Percentiles rank a stretch among this genome's conserved stretches.
phyloP scores from a whole-genome alignment of 2,329 filamentous ascomycete species.

The Aspergillus novofumigatus region DNA sequence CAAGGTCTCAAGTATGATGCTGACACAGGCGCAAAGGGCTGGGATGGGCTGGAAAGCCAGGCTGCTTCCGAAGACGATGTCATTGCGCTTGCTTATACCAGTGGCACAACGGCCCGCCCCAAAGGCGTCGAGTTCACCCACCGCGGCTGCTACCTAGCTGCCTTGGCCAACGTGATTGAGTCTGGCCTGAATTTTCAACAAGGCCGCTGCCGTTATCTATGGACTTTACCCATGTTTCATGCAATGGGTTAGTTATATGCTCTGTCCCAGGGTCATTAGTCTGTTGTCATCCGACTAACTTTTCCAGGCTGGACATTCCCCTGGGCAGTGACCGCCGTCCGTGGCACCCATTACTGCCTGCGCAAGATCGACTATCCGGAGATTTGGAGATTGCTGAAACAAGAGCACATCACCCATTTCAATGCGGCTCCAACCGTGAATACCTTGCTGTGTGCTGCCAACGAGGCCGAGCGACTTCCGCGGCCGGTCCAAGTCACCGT shows the following conservation, averaged over 20 bases:
- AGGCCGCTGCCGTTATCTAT: constrained; percentile 75
- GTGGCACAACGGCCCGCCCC: constrained; percentile 82
- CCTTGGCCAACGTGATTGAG: constrained; percentile 82
- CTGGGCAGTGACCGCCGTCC: constrained; percentile 86
- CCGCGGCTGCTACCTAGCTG: constrained; percentile 78
- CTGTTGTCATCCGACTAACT: constrained; percentile 29
- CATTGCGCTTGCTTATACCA: constrained; percentile 88
- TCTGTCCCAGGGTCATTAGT: not conserved
- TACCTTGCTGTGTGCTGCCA: constrained; percentile 78
- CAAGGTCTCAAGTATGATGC: constrained; percentile 73
- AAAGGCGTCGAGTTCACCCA: constrained; percentile 95
- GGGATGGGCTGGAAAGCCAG: constrained; percentile 70
- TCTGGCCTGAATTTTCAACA: constrained; percentile 70
- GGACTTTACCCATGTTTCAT: constrained; percentile 87
- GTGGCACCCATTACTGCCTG: constrained; percentile 92
- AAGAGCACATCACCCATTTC: constrained; percentile 88
- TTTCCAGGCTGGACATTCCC: constrained; percentile 71
- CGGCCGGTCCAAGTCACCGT: constrained; percentile 80
- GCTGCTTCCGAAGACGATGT: constrained; percentile 71
- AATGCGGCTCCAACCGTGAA: constrained; percentile 96
- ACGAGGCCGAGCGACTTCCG: constrained; percentile 67
- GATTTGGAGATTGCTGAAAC: constrained; percentile 84
- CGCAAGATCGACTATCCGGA: constrained; percentile 91
- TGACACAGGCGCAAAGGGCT: constrained; percentile 64
- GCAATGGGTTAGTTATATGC: constrained; percentile 46